phyloP scores from a whole-genome alignment of 306 rosid genomes.

The Sesbania bispinosa region DNA sequence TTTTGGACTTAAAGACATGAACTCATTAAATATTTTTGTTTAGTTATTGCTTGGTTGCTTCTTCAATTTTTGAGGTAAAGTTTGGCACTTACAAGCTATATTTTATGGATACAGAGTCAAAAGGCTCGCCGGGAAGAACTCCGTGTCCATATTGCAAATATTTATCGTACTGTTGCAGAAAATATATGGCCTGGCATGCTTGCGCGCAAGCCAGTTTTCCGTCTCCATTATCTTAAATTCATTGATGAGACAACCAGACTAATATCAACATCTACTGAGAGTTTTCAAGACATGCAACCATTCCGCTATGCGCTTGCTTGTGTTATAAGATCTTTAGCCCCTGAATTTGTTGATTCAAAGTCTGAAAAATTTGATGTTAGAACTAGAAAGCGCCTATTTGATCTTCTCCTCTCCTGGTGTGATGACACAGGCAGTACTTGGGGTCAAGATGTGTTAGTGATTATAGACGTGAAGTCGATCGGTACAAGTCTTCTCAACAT shows the following conservation, averaged over 20 bases:
- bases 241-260: constrained; percentile 81
- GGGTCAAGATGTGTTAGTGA: constrained; percentile 89
- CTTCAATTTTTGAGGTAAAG: constrained; percentile 12
- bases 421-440: constrained; percentile 82
- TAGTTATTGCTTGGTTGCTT: constrained; percentile 18
- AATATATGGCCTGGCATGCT: constrained; percentile 98
- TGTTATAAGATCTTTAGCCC: constrained; percentile 93
- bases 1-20: constrained; percentile 2
- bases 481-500: constrained; percentile 97
- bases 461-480: constrained; percentile 96
- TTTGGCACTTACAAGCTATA: constrained; percentile 21
- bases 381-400: constrained; percentile 92
- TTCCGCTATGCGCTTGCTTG: constrained; percentile 96
- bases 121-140: constrained; percentile 96
- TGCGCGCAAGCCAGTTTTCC: constrained; percentile 75
- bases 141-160: constrained; percentile 88
- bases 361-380: constrained; percentile 91
- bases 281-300: constrained; percentile 92
- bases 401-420: constrained; percentile 92
- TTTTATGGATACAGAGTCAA: constrained; percentile 65
- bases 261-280: constrained; percentile 67
- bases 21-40: constrained; percentile 5
- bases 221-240: constrained; percentile 86
- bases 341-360: constrained; percentile 95
- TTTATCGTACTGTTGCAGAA: constrained; percentile 89